Evolutionary conservation across 768 basidiomycete genomes (phyloP).

Genomic region (Lyophyllum decastes): DNA sequence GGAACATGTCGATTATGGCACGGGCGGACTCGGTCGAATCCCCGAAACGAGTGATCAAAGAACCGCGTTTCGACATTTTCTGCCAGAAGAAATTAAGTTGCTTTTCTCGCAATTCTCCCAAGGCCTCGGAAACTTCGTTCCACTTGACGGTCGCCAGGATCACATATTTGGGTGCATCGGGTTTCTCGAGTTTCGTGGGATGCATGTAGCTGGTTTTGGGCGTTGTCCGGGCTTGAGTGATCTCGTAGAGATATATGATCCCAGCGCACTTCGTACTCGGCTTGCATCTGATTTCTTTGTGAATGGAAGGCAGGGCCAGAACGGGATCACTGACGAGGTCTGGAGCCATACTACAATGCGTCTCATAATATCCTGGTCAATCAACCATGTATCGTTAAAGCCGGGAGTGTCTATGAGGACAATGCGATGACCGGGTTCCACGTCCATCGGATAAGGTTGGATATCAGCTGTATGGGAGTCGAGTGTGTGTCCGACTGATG

Average conservation of each 20-base stretch:
- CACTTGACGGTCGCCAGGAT: slow-evolving; percentile 5
- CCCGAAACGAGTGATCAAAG: neutral
- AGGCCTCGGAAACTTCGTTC: neutral
- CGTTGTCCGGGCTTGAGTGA: neutral
- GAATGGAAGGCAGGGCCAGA: neutral
- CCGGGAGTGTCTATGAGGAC: slow-evolving; percentile 33
- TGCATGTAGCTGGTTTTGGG: slow-evolving; percentile 1
- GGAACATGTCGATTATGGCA: neutral
- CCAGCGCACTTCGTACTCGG: slow-evolving; percentile 6
- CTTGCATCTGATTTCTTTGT: slow-evolving; percentile 7
- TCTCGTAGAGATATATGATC: slow-evolving; percentile 6
- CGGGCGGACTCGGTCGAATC: neutral
- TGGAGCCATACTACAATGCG: slow-evolving; percentile 27
- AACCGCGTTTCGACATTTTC: neutral
- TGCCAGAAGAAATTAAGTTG: neutral
- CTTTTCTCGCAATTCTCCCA: neutral
- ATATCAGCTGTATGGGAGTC: slow-evolving; percentile 24
- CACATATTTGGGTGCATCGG: neutral
- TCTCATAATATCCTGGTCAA: slow-evolving; percentile 23
- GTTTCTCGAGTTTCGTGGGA: neutral
- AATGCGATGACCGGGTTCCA: slow-evolving; percentile 10
- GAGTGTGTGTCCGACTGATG: slow-evolving; percentile 22
- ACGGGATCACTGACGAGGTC: slow-evolving; percentile 18
- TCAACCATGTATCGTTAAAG: slow-evolving; percentile 25
- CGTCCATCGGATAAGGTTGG: slow-evolving; percentile 5